A percentile compares a stretch with the other conserved stretches of the same genome.
Conservation (phyloP, 1,139 yeast species). For the Geotrichum carabidarum region DNA sequence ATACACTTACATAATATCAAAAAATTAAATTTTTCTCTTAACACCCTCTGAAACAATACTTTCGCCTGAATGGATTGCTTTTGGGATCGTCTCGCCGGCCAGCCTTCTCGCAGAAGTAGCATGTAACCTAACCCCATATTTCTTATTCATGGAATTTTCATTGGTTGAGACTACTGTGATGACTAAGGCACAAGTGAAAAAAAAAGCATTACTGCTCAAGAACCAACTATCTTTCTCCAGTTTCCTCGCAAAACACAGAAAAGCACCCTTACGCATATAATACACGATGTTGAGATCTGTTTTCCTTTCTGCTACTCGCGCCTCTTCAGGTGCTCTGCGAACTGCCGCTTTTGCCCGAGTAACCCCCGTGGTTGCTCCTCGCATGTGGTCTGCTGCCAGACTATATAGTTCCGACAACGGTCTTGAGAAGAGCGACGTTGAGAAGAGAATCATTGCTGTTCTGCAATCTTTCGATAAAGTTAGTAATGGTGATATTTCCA, state of each 20-base stretch:
- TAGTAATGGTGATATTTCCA: constrained; percentile 28
- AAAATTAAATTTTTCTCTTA: not conserved
- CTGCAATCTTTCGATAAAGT: constrained; percentile 77
- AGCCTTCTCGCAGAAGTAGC: not conserved
- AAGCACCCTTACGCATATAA: not conserved
- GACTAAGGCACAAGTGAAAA: not conserved
- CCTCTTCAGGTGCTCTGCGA: constrained; percentile 17
- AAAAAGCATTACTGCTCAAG: not conserved
- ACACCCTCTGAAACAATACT: not conserved
- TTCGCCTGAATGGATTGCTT: no score
- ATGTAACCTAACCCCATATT: not conserved
- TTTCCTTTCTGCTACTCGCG: constrained; percentile 19
- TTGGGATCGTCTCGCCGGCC: no score
- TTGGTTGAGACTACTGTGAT: not conserved
- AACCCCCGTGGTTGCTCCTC: constrained; percentile 13
- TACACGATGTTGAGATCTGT: constrained; percentile 20
- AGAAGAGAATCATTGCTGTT: constrained; percentile 69
- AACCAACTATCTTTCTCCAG: not conserved
- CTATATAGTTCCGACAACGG: constrained; percentile 50
- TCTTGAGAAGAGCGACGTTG: constrained; percentile 64
- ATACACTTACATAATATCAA: not conserved
- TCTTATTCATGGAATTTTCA: not conserved
- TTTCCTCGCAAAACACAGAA: not conserved
- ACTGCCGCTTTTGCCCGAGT: constrained; percentile 18
- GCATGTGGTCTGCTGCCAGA: constrained; percentile 19